Evolutionary conservation across 129 eudicot species (phyloP).

Genomic region (Helianthus tuberosus): DNA sequence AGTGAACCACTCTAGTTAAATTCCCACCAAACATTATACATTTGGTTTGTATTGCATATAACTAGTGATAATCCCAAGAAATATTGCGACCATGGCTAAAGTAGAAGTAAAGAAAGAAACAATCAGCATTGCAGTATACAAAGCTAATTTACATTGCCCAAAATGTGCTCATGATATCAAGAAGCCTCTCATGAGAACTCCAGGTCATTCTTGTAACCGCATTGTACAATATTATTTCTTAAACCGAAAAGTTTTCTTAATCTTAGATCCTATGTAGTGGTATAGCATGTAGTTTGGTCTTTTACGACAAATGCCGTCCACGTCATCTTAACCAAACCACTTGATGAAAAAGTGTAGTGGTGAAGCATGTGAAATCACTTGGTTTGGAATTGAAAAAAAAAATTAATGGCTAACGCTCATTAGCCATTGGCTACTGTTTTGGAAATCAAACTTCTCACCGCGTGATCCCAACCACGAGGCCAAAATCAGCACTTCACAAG

Average conservation of each 20-base stretch:
- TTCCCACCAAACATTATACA: constrained; percentile 46
- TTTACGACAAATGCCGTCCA: too few relatives aligned
- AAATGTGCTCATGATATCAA: constrained; percentile 82
- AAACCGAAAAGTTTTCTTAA: neutral
- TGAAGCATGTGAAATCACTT: too few relatives aligned
- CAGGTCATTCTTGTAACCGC: constrained; percentile 39
- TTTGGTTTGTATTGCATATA: neutral
- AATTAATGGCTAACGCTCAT: too few relatives aligned
- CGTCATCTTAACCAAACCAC: too few relatives aligned
- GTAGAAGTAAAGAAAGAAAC: constrained; percentile 56
- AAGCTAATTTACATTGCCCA: constrained; percentile 87
- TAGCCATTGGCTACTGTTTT: too few relatives aligned
- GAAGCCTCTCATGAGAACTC: constrained; percentile 72
- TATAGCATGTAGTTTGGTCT: too few relatives aligned
- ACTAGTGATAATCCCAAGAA: constrained; percentile 7
- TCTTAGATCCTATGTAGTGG: too few relatives aligned
- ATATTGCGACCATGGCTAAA: constrained; percentile 24
- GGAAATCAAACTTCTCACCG: too few relatives aligned
- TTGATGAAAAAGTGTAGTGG: too few relatives aligned
- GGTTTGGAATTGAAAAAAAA: too few relatives aligned
- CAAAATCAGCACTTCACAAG: too few relatives aligned
- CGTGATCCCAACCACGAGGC: too few relatives aligned
- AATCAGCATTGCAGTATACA: constrained; percentile 64
- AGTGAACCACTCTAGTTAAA: constrained; percentile 56
- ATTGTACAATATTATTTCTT: neutral